Evolutionary conservation across 192 early-diverging fungal species (phyloP).

Genomic region (Coemansia sp.): DNA sequence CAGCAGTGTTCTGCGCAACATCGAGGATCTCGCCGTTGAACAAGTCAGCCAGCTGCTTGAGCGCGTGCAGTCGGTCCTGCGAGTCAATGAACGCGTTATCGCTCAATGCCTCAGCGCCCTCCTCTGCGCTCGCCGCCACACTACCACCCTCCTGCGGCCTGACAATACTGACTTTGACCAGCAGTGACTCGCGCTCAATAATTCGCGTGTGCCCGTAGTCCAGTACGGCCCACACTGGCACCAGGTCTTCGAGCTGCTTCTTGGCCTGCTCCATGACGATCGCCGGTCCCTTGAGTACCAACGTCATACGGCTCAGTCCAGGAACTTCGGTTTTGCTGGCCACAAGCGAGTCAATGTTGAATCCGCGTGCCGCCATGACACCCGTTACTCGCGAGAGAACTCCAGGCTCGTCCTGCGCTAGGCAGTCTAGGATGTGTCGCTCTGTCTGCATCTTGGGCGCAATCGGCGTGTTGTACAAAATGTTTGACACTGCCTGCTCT

Average conservation of each 20-base stretch:
- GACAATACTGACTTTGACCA: conserved; percentile 90
- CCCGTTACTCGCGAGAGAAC: conserved; percentile 79
- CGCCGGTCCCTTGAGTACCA: conserved; percentile 86
- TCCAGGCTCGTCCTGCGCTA: conserved; percentile 91
- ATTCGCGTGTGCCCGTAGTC: conserved; percentile 89
- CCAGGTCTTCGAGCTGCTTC: conserved; percentile 93
- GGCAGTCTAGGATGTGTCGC: conserved; percentile 89
- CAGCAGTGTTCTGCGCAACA: conserved; percentile 75
- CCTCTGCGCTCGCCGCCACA: neutral
- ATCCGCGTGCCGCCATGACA: conserved; percentile 89
- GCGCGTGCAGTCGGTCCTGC: conserved; percentile 69
- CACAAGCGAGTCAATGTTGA: conserved; percentile 97
- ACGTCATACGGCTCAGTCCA: conserved; percentile 91
- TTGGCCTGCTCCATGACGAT: conserved; percentile 87
- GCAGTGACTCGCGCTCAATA: conserved; percentile 89
- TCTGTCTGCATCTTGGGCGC: conserved; percentile 60
- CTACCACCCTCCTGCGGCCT: conserved; percentile 45
- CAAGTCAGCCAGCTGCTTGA: conserved; percentile 78
- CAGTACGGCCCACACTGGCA: conserved; percentile 96
- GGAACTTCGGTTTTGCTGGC: conserved; percentile 94
- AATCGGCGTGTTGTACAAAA: conserved; percentile 94
- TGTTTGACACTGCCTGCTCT: conserved; percentile 95
- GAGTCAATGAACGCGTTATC: conserved; percentile 56
- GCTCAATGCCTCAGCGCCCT: conserved; percentile 7
- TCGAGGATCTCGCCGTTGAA: conserved; percentile 90